These are phyloP conservation scores for Tephrocybe rancida DNA, from an alignment of 768 basidiomycete genomes.

Conservation along the genomic window DNA sequence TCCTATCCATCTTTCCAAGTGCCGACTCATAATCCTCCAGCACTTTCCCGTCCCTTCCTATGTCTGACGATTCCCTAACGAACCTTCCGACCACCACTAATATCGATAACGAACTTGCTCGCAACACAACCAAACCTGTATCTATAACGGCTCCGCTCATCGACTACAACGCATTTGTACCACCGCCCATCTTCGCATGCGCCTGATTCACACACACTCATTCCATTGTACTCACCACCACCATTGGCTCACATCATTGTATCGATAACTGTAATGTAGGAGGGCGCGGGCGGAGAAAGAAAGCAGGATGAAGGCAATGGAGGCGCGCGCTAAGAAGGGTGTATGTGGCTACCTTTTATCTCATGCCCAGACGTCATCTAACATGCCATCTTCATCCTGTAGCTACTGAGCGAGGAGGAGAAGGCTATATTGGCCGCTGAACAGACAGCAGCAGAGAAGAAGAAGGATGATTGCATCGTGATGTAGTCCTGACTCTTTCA, in stretches of 20 bases:
- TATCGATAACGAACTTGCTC: constrained; percentile 7
- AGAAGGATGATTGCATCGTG: constrained; percentile 54
- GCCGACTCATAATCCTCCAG: constrained; percentile 72
- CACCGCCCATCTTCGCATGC: constrained; percentile 65
- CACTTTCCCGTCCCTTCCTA: constrained; percentile 31
- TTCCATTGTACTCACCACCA: constrained; percentile 23
- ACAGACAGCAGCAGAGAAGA: constrained; percentile 45
- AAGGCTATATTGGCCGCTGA: constrained; percentile 58
- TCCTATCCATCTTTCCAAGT: constrained; percentile 33
- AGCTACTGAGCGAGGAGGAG: constrained; percentile 69
- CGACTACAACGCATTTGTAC: constrained; percentile 56
- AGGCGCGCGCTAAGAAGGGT: constrained; percentile 75
- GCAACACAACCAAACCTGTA: constrained; percentile 31
- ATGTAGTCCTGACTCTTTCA: constrained; percentile 51
- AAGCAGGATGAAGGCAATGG: constrained; percentile 70
- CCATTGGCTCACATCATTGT: constrained; percentile 19
- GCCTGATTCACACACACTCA: constrained; percentile 47
- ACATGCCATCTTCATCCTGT: neutral
- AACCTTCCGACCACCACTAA: constrained; percentile 12
- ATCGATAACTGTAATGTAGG: constrained; percentile 37
- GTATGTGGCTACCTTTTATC: constrained; percentile 40
- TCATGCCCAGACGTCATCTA: neutral
- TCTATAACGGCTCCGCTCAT: constrained; percentile 36
- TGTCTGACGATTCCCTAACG: constrained; percentile 13
- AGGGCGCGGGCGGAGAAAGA: constrained; percentile 77